Evolutionary conservation across 2,329 filamentous ascomycete species (phyloP), one percentile per base, ranked within the genome.

Genomic region (Neurospora sp.): DNA sequence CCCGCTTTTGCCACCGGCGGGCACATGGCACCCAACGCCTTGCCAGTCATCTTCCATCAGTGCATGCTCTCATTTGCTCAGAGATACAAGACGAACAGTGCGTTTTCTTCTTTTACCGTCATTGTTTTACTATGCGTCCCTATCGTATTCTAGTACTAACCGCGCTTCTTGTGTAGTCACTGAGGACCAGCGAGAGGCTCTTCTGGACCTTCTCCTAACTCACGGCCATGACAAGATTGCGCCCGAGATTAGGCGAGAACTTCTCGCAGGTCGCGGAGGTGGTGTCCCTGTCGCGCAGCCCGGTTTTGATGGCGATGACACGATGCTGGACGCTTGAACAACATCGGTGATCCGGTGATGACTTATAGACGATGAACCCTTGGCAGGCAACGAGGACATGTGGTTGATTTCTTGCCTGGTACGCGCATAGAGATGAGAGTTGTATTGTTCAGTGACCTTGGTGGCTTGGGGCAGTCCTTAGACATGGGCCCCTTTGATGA

Each of bases 31-130:
- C 85, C 79, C 80, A 84, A 74, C 77, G 92, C 91, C 77, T 80
- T 98, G 73, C 96, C 96, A 0, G 93, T 99, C 8, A 89, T 99
- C 69, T 99, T 95, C 93, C 96, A 99, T 80, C 95, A 98, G 82
- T 93, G 91, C 75, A 83, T 99, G 38, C 82, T 99, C 69, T 91
- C 92, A 1, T 99, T 99, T 81, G 93, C 96, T 36, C 92, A 97
- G 81, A 86, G 95, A 70, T 99, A 98, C 82, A 90, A 93, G 77
- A 96, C 97, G 75, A 95, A 98, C 79, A 95, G 76, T 77, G 70
- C 69, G 75, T 72, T 11, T 8, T 17, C 11, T 12, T 11, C 10
- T 11, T 12, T 36, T 15, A 12, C 15, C 11, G 33, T 28, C 28
- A n/a, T 40, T 40, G 28, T 4, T 5, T 37, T 17, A 41, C 4